A percentile compares a stretch with the other conserved stretches of the same genome.
These are phyloP conservation scores for Lactifluus pinguis DNA, from an alignment of 768 basidiomycete genomes.

Conservation along the genomic window DNA sequence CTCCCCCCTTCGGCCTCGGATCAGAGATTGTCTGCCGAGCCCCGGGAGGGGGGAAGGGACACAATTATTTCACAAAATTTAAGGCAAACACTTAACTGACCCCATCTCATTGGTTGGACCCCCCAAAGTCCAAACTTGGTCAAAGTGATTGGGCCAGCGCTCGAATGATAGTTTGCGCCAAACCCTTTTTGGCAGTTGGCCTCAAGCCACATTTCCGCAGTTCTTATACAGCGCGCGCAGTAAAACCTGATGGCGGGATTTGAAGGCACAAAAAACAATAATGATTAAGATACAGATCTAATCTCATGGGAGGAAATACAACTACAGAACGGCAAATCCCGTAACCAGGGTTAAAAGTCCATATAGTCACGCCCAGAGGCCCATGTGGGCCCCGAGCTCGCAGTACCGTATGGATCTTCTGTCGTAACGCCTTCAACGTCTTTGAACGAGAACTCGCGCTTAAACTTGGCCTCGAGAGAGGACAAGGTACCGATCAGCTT, in stretches of 20 bases:
- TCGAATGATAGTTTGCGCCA: background rate
- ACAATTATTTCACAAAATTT: no score
- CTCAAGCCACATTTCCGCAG: background rate
- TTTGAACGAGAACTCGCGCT: constrained; percentile 73
- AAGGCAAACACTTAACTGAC: no score
- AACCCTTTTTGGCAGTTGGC: background rate
- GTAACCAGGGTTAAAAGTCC: constrained; percentile 19
- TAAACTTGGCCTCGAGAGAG: constrained; percentile 66
- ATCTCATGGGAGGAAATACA: constrained; percentile 5
- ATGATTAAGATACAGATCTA: constrained; percentile 4
- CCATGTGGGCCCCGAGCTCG: constrained; percentile 18
- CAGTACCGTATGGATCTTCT: constrained; percentile 27
- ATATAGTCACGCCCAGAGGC: constrained; percentile 22
- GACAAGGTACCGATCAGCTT: constrained; percentile 59
- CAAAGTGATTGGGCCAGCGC: background rate
- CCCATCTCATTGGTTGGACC: no score
- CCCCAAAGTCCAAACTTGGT: background rate
- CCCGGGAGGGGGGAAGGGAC: no score
- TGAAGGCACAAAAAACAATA: background rate
- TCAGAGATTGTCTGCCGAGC: no score
- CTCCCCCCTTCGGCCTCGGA: no score
- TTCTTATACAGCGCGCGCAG: background rate
- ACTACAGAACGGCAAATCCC: constrained; percentile 2
- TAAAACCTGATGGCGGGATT: background rate
- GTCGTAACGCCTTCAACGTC: constrained; percentile 44